Conservation (phyloP, 139 green algal genomes). For the Chlorella sp. region DNA sequence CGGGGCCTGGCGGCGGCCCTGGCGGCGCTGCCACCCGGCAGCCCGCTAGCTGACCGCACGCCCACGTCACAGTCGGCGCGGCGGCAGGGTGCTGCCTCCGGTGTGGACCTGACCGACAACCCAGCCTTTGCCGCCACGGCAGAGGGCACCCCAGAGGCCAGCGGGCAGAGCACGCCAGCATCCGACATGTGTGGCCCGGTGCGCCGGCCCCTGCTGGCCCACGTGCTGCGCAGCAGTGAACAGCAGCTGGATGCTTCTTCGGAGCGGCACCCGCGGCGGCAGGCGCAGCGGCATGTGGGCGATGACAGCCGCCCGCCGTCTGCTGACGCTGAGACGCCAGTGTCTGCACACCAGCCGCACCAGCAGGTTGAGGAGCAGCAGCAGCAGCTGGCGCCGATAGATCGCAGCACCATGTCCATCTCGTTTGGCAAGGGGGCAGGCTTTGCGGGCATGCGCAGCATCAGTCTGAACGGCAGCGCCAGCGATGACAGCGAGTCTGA, state of each 20-base stretch:
- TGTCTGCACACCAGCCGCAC: neutral
- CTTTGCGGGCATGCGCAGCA: neutral
- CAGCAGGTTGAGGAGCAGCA: neutral
- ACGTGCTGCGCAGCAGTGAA: conserved; percentile 17
- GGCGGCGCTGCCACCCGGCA: conserved; percentile 14
- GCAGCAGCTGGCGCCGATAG: neutral
- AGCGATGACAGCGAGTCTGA: neutral
- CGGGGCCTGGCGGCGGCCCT: conserved; percentile 12
- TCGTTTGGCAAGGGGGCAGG: conserved; percentile 5
- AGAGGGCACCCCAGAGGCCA: neutral
- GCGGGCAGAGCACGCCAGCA: neutral
- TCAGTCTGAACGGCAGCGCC: neutral
- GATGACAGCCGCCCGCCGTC: no score
- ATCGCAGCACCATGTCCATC: neutral
- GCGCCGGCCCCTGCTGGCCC: neutral
- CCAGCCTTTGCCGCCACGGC: neutral
- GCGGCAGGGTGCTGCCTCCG: neutral
- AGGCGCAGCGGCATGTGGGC: neutral
- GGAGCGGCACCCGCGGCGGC: neutral
- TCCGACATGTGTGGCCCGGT: neutral
- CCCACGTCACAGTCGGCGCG: neutral
- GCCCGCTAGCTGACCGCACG: neutral
- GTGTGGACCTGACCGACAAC: neutral
- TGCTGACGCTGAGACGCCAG: no score
- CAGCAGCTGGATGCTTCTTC: neutral